Evolutionary conservation across 2,329 filamentous ascomycete genomes (phyloP), one percentile per base, ranked within the genome.

Genomic region (Alternaria infectoria): DNA sequence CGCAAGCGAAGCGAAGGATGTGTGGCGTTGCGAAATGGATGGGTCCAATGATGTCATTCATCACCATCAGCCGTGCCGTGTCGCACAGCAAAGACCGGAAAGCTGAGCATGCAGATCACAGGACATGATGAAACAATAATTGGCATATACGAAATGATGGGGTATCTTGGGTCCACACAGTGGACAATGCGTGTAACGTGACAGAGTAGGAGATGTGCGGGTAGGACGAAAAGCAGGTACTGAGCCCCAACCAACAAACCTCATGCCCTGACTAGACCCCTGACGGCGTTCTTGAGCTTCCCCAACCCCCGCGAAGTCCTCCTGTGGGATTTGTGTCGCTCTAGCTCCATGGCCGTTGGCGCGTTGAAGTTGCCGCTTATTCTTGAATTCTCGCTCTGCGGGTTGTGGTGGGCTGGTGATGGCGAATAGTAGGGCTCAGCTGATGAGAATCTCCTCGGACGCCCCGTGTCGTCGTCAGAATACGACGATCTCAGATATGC

Each of bases 341-440:
- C 64, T 2, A 76, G 56, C 47, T 75, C 72, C 8, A 72, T 59
- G 12, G 69, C 26, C 13, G 74, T 76, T n/a, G 74, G 74, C 10
- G 71, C 67, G 40, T 76, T 75, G 61, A 76, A 76, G 11, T 70
- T 70, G 13, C 69, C 73, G 54, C 71, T 74, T 51, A 75, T 52
- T 46, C 68, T 57, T 25, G 57, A 61, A 9, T 71, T 55, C 46
- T 71, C 68, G 45, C 56, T 43, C n/a, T 51, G 66, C 25, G 55
- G 52, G 6, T 46, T 45, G 23, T 63, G 57, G 21, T 57, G 65
- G 15, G 55, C 49, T 44, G 50, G 51, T 51, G 58, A 51, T 13
- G 60, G 54, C 30, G 55, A 51, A 43, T 59, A 45, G 45, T 61
- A 54, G 17, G 57, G 36, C 23, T 63, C 65, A 17, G 61, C 52